Percentiles rank a stretch among this genome's conserved stretches.
phyloP scores from a whole-genome alignment of 305 asterid species.

The Fraxinus angustifolia region DNA sequence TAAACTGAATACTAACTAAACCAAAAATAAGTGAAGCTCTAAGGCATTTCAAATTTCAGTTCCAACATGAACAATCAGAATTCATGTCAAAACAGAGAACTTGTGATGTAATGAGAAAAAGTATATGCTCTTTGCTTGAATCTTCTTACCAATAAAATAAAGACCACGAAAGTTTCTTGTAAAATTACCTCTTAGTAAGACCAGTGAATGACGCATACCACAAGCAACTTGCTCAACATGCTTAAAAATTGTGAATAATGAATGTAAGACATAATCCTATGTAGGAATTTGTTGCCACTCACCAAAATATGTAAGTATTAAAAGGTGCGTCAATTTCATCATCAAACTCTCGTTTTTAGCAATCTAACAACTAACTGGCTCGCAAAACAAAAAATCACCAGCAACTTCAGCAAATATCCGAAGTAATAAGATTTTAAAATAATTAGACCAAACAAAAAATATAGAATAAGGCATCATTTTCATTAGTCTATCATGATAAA shows the following conservation, averaged over 20 bases:
- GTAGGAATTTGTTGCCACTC: no score
- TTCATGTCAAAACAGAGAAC: not conserved
- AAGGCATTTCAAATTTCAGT: not conserved
- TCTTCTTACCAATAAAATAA: not conserved
- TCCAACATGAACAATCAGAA: not conserved
- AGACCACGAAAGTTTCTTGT: not conserved
- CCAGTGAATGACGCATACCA: constrained; percentile 90
- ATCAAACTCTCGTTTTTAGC: not conserved
- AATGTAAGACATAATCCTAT: not conserved
- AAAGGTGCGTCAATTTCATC: not conserved
- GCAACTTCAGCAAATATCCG: not conserved
- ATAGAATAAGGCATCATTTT: not conserved
- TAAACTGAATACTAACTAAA: not conserved
- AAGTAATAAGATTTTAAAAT: not conserved
- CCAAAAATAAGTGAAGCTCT: not conserved
- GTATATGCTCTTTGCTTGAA: not conserved
- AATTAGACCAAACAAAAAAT: not conserved
- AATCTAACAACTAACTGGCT: not conserved
- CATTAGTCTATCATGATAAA: not conserved
- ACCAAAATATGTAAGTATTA: not conserved
- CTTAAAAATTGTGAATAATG: constrained; percentile 19
- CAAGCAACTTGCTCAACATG: constrained; percentile 66
- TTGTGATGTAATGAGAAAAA: not conserved
- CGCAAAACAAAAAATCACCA: not conserved
- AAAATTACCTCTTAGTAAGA: constrained; percentile 59